Conservation (phyloP, 768 basidiomycete species). For the Mycena albidolilacea region DNA sequence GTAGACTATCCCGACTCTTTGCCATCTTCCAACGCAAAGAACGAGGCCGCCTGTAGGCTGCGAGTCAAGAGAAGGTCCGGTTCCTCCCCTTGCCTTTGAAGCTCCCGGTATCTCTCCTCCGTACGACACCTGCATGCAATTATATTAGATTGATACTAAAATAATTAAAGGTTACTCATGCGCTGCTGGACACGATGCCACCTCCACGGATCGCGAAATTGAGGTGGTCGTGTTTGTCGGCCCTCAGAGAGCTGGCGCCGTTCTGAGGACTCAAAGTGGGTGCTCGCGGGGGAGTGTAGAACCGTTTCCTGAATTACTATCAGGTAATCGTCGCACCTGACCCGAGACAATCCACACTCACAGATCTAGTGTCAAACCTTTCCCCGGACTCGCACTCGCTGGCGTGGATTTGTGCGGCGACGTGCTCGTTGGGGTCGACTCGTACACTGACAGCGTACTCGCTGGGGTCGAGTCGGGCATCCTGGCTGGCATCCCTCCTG, state of each 20-base stretch:
- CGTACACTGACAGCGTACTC: too few relatives aligned
- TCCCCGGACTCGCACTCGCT: too few relatives aligned
- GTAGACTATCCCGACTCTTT: background rate
- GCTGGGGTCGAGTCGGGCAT: too few relatives aligned
- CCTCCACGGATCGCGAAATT: slow-evolving; percentile 23
- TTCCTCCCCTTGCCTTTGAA: slow-evolving; percentile 10
- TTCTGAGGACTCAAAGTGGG: background rate
- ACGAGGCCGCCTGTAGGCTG: background rate
- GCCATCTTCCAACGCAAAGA: slow-evolving; percentile 13
- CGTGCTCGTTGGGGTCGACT: too few relatives aligned
- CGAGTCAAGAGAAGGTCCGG: slow-evolving; percentile 15
- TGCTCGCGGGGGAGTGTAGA: background rate
- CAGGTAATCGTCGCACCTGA: background rate
- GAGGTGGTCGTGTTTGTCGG: background rate
- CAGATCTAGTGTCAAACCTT: background rate
- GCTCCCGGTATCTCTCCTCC: background rate
- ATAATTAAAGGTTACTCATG: background rate
- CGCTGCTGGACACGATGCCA: slow-evolving; percentile 15
- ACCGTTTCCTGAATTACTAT: background rate
- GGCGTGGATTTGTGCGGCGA: too few relatives aligned
- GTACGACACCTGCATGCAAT: background rate
- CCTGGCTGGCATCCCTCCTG: background rate
- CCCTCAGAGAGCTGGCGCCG: too few relatives aligned
- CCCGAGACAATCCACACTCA: background rate
- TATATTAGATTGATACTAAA: background rate